Evolutionary conservation across 2,329 filamentous ascomycete genomes (phyloP).

Genomic region (Cytospora piceicola): DNA sequence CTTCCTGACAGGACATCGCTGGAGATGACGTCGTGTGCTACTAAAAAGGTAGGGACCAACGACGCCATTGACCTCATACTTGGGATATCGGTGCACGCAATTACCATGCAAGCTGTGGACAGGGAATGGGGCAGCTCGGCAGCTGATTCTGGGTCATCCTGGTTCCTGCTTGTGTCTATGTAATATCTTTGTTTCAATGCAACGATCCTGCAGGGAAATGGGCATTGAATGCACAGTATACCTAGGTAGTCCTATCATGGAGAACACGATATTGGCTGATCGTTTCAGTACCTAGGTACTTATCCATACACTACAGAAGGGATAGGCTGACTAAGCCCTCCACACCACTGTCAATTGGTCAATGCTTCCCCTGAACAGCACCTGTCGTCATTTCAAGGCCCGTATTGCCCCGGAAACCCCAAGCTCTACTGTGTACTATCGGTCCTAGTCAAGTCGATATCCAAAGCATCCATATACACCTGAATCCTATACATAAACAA

Average conservation of each 20-base stretch:
- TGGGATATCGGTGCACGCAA: neutral
- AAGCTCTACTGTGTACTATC: neutral
- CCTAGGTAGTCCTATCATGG: too few species aligned
- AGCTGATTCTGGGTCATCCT: neutral
- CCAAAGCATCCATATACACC: neutral
- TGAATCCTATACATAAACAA: neutral
- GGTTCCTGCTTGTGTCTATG: neutral
- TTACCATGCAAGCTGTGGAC: neutral
- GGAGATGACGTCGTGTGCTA: slow-evolving; percentile 23
- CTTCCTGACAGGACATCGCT: slow-evolving; percentile 11
- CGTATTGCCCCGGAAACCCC: neutral
- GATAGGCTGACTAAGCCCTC: neutral
- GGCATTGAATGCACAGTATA: too few species aligned
- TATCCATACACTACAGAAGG: too few species aligned
- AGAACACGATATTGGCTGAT: neutral
- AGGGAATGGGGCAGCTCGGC: neutral
- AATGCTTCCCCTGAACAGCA: neutral
- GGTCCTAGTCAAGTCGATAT: neutral
- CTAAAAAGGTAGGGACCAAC: slow-evolving; percentile 5
- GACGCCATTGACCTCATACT: slow-evolving; percentile 24
- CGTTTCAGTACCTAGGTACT: too few species aligned
- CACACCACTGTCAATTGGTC: neutral
- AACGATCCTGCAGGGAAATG: neutral
- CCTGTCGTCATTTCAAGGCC: neutral
- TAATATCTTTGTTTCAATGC: neutral